Evolutionary conservation across 371 early-diverging fungal species (phyloP).

Genomic region (Lichtheimia ramosa): DNA sequence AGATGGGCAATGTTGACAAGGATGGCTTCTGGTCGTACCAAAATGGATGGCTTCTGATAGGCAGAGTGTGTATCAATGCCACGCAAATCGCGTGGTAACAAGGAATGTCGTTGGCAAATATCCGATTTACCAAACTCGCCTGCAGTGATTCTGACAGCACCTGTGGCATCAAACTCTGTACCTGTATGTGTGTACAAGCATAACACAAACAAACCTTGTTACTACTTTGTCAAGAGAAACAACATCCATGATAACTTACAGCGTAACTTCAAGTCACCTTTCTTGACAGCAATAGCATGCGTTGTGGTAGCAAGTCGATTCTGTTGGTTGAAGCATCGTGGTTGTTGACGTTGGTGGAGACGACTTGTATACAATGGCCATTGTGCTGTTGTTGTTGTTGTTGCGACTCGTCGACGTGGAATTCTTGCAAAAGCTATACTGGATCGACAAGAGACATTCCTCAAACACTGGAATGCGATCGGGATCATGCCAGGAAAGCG

Average conservation of each 20-base stretch:
- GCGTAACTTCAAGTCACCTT: slow-evolving; percentile 3
- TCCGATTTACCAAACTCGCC: slow-evolving; percentile 80
- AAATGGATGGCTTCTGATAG: slow-evolving; percentile 80
- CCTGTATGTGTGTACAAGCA: slow-evolving; percentile 23
- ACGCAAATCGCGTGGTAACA: slow-evolving; percentile 78
- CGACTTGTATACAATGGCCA: too few relatives aligned
- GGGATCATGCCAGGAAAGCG: too few relatives aligned
- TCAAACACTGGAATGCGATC: too few relatives aligned
- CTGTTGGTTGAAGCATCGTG: too few relatives aligned
- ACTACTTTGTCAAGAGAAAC: too few relatives aligned
- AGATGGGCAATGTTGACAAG: slow-evolving; percentile 80
- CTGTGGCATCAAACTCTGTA: slow-evolving; percentile 75
- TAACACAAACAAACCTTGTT: too few relatives aligned
- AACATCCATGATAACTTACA: not conserved
- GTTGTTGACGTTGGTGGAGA: too few relatives aligned
- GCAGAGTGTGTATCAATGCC: slow-evolving; percentile 77
- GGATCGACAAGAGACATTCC: too few relatives aligned
- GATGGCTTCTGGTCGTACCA: slow-evolving; percentile 86
- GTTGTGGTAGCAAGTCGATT: too few relatives aligned
- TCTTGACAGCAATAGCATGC: not conserved
- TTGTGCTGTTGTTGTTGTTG: too few relatives aligned
- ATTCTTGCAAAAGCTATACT: too few relatives aligned
- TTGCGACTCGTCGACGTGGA: too few relatives aligned
- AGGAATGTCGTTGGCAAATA: slow-evolving; percentile 74
- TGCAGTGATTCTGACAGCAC: slow-evolving; percentile 68